These are phyloP conservation scores for Kluyveromyces siamensis DNA, from an alignment of 805 yeast species.

Conservation along the genomic window DNA sequence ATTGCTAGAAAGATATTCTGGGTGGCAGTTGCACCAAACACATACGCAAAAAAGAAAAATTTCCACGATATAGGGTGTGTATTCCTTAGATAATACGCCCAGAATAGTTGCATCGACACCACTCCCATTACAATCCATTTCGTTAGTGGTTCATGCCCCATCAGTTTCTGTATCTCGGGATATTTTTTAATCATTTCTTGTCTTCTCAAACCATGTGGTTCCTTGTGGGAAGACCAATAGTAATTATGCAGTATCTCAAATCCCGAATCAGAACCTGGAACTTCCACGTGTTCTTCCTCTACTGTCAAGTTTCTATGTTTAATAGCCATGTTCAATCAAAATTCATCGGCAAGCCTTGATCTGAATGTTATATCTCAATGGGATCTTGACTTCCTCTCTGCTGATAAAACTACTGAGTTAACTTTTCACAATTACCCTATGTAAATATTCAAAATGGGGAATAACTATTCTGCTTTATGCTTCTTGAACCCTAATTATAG, in stretches of 20 bases:
- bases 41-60: slow-evolving; percentile 58
- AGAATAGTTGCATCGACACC: slow-evolving; percentile 54
- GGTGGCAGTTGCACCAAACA: slow-evolving; percentile 77
- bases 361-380: not conserved
- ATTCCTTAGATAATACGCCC: slow-evolving; percentile 54
- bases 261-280: slow-evolving; percentile 26
- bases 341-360: not conserved
- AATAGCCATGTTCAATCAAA: slow-evolving; percentile 3
- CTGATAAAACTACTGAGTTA: not conserved
- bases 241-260: slow-evolving; percentile 45
- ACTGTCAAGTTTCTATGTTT: slow-evolving; percentile 9
- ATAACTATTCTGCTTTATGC: no score
- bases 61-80: slow-evolving; percentile 42
- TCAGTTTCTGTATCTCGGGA: slow-evolving; percentile 71
- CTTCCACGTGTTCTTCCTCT: slow-evolving; percentile 10
- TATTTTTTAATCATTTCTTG: slow-evolving; percentile 63
- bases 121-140: slow-evolving; percentile 65
- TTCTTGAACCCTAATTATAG: no score
- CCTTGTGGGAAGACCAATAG: slow-evolving; percentile 75
- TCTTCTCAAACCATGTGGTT: slow-evolving; percentile 72
- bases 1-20: slow-evolving; percentile 82
- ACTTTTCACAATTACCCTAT: no score
- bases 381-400: not conserved
- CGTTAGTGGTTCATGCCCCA: slow-evolving; percentile 81
- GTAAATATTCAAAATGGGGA: no score